Percentiles rank a stretch among this genome's conserved stretches.
phyloP scores from a whole-genome alignment of 2,329 filamentous ascomycete genomes.

The Talaromyces albobiverticillius region DNA sequence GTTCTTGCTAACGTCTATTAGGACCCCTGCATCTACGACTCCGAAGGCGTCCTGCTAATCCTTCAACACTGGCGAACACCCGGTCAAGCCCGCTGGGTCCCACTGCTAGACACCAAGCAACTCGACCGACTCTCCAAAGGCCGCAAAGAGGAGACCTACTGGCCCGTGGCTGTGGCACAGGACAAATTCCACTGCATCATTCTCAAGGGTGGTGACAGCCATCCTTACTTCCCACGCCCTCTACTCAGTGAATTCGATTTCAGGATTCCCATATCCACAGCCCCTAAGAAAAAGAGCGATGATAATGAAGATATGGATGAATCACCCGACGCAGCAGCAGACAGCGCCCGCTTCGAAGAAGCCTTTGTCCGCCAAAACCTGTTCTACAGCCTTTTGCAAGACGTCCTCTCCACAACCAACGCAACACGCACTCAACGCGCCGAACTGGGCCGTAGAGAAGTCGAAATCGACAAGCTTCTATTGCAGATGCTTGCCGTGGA shows the following conservation, averaged over 20 bases:
- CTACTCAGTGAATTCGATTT: constrained; percentile 93
- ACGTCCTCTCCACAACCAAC: constrained; percentile 68
- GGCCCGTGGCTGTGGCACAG: constrained; percentile 89
- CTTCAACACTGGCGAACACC: constrained; percentile 86
- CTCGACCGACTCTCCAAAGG: constrained; percentile 79
- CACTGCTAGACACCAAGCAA: constrained; percentile 82
- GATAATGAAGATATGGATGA: constrained; percentile 39
- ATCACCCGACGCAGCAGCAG: constrained; percentile 34
- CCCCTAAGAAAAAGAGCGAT: constrained; percentile 36
- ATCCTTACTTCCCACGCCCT: constrained; percentile 88
- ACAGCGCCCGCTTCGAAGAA: constrained; percentile 74
- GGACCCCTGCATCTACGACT: constrained; percentile 96
- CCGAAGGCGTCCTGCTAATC: constrained; percentile 80
- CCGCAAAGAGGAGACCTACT: constrained; percentile 85
- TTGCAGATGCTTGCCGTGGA: constrained; percentile 85
- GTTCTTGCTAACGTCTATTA: constrained; percentile 32
- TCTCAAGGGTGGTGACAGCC: constrained; percentile 88
- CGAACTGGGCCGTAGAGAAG: constrained; percentile 67
- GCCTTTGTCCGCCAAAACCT: constrained; percentile 72
- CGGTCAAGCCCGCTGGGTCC: constrained; percentile 85
- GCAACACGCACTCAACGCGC: constrained; percentile 63
- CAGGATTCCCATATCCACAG: constrained; percentile 70
- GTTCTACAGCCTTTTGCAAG: constrained; percentile 69
- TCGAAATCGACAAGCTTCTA: constrained; percentile 86
- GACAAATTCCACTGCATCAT: constrained; percentile 98